Base-by-base conservation (phyloP, 2,329 filamentous ascomycete genomes). In the Cylindrodendrum hubeiense region DNA sequence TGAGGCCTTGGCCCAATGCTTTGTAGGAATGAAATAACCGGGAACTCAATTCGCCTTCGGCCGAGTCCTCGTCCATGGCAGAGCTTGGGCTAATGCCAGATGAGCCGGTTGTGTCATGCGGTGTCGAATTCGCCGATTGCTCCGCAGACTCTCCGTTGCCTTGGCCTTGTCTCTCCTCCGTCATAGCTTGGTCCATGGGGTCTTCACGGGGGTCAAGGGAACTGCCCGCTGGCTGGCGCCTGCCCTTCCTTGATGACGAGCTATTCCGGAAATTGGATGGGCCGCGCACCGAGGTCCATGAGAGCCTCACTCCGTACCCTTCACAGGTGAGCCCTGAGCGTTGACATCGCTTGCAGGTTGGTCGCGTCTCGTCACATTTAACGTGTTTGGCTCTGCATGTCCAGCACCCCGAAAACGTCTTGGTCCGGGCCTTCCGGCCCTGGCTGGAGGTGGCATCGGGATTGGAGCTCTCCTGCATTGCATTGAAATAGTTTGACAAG, bases 291-390 rank as follows among this genome's bases (percentile, higher is more conserved):
- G 71, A 71, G 3, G 68, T 71, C 72, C 72, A 74, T 0, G 72
- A 73, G 2, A 74, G 51, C 19, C 72, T 67, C 0, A 74, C 64
- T 3, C 71, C 72, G 30, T 74, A 74, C 0, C 72, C 72, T 9
- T 74, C 72, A 1, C 72, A 74, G 3, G 60, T 52, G 1, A 72
- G 17, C 1, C 72, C 72, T 0, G 70, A 64, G 15, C 65, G 67
- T 1, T 58, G 70, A 21, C 72, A 74, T 5, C 72, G 72, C 13
- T 65, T 51, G 37, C 72, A 74, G 1, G 57, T 47, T 0, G 72
- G 72, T 4, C 70, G 67, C 0, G 65, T 54, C 53, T 74, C 72
- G 51, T 78, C 76, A 51, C 75, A 78, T 34, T 74, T 74, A 59
- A 74, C 59, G 26, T 74, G 72, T 33, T 73, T 74, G 6, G 72